A percentile compares a stretch with the other conserved stretches of the same genome.
Conservation (phyloP, 2,329 filamentous ascomycete genomes). For the Emergomyces africanus region DNA sequence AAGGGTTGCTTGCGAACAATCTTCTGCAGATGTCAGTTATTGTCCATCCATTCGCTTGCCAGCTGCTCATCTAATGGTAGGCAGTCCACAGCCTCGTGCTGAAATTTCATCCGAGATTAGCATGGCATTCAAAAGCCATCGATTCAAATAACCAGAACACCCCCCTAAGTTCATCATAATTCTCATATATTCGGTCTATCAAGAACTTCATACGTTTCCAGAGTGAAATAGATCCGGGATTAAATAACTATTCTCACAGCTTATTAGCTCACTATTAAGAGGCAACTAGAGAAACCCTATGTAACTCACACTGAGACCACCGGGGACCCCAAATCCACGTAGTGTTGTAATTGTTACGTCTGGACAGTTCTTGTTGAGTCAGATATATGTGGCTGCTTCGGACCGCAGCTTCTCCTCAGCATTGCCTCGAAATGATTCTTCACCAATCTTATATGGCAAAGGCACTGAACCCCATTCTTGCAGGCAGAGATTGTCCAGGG, state of each 20-base stretch:
- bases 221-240: slow-evolving; percentile 1
- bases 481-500: neutral
- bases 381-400: slow-evolving; percentile 14
- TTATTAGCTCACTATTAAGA: neutral
- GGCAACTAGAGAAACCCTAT: neutral
- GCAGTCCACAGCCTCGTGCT: too few relatives aligned
- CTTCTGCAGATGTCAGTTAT: too few relatives aligned
- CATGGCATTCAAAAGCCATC: too few relatives aligned
- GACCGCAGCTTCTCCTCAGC: slow-evolving; percentile 14
- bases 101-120: too few relatives aligned
- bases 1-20: too few relatives aligned
- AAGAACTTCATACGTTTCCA: slow-evolving; percentile 4
- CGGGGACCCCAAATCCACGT: slow-evolving; percentile 14
- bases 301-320: slow-evolving; percentile 7
- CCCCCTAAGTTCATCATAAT: too few relatives aligned
- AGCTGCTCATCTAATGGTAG: too few relatives aligned
- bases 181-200: too few relatives aligned
- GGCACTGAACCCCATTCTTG: slow-evolving; percentile 7
- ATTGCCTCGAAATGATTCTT: slow-evolving; percentile 12
- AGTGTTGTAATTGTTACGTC: slow-evolving; percentile 12
- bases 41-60: too few relatives aligned
- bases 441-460: slow-evolving; percentile 10
- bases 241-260: slow-evolving; percentile 4
- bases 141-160: too few relatives aligned
- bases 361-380: slow-evolving; percentile 12